Conservation (phyloP, 306 rosid species). For the Malus asiatica region DNA sequence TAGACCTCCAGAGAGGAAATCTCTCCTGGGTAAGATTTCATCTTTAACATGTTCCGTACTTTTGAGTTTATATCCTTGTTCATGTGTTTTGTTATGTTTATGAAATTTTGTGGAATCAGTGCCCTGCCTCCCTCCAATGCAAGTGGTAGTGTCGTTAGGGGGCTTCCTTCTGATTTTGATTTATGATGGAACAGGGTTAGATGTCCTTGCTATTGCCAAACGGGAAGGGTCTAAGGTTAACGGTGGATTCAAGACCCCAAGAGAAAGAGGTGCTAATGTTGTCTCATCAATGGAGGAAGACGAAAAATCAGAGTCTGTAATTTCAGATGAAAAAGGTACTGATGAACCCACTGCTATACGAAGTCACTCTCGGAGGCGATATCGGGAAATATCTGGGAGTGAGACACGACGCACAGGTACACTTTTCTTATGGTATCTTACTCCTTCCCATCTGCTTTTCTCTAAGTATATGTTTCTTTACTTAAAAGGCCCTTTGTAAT, state of each 20-base stretch:
- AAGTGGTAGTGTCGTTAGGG: not conserved
- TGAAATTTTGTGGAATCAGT: not conserved
- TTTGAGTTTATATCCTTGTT: not conserved
- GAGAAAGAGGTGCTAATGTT: slow-evolving; percentile 51
- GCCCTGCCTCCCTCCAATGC: not conserved
- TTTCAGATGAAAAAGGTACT: slow-evolving; percentile 36
- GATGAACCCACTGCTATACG: slow-evolving; percentile 9
- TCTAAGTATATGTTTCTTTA: not conserved
- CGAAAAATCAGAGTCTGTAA: slow-evolving; percentile 36
- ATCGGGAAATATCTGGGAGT: slow-evolving; percentile 48
- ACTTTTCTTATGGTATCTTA: not conserved
- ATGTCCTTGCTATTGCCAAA: slow-evolving; percentile 70
- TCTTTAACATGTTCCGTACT: not conserved
- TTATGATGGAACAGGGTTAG: slow-evolving; percentile 56
- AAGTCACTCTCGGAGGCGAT: slow-evolving; percentile 39
- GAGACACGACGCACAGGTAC: slow-evolving; percentile 43
- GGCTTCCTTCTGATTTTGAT: not conserved
- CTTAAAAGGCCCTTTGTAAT: slow-evolving; percentile 13
- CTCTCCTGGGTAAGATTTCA: slow-evolving; percentile 51
- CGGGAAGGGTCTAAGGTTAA: slow-evolving; percentile 51
- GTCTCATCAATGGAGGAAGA: slow-evolving; percentile 69
- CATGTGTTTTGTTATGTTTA: not conserved
- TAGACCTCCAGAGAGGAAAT: slow-evolving; percentile 63
- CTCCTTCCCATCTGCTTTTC: not conserved
- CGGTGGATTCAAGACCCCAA: slow-evolving; percentile 68